A percentile compares a stretch with the other conserved stretches of the same genome.
Evolutionary conservation across 2,329 filamentous ascomycete genomes (phyloP).

Genomic region (Sporothrix globosa): DNA sequence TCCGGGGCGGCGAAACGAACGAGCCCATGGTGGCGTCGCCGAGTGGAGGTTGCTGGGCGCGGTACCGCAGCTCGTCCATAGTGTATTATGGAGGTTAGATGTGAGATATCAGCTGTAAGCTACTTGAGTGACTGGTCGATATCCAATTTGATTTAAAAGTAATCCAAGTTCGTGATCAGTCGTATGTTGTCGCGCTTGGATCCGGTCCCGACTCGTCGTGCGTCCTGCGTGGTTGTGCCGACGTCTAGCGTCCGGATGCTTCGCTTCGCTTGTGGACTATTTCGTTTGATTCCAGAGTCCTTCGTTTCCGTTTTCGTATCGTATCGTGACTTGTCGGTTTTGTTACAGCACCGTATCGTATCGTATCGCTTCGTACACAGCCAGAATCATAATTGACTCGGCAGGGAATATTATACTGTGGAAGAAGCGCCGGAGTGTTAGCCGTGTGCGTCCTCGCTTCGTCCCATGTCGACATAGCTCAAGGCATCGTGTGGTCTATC

Average conservation of each 20-base stretch:
- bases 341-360: constrained; percentile 37
- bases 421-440: constrained; percentile 8
- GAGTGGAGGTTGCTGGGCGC: constrained; percentile 74
- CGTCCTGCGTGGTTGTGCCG: constrained; percentile 2
- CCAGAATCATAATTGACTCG: constrained; percentile 26
- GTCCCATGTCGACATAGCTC: not conserved
- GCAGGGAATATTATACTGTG: constrained; percentile 33
- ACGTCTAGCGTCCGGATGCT: constrained; percentile 12
- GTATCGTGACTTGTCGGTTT: constrained; percentile 31
- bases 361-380: constrained; percentile 35
- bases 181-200: constrained; percentile 13
- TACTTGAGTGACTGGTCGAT: not conserved
- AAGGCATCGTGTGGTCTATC: not conserved
- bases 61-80: constrained; percentile 80
- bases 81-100: not conserved
- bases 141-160: not conserved
- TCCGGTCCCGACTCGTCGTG: not conserved
- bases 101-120: not conserved
- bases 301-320: constrained; percentile 32
- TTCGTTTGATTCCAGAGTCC: not conserved
- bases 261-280: not conserved
- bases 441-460: not conserved
- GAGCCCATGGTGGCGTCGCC: constrained; percentile 76
- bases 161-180: not conserved
- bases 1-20: constrained; percentile 74